Percentiles rank a stretch among this genome's conserved stretches.
These are phyloP conservation scores for Parasarocladium wereldwijsianum DNA, from an alignment of 2,329 filamentous ascomycete species.

Conservation along the genomic window DNA sequence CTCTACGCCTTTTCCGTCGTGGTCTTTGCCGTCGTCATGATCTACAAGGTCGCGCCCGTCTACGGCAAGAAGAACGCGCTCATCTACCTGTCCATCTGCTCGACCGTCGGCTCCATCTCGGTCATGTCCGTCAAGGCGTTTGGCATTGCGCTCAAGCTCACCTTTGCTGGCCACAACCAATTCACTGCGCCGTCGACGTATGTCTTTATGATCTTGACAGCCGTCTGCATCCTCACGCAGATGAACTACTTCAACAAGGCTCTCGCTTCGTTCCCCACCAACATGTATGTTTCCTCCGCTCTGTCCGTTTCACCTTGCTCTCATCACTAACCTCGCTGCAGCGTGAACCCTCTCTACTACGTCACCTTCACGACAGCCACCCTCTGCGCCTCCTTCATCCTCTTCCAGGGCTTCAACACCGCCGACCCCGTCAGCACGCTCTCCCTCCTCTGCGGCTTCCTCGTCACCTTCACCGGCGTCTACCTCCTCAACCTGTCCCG, in stretches of 20 bases:
- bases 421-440: conserved; percentile 83
- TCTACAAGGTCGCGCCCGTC: conserved; percentile 79
- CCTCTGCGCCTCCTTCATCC: conserved; percentile 85
- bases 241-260: conserved; percentile 99
- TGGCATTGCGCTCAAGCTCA: conserved; percentile 92
- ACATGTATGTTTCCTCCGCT: conserved; percentile 55
- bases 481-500: conserved; percentile 95
- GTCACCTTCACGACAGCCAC: conserved; percentile 95
- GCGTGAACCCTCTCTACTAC: conserved; percentile 93
- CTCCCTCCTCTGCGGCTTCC: conserved; percentile 81
- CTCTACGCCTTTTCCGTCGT: conserved; percentile 70
- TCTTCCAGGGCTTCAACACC: conserved; percentile 93
- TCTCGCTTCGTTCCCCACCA: conserved; percentile 88
- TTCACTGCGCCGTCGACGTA: conserved; percentile 93
- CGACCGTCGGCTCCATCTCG: conserved; percentile 88
- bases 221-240: conserved; percentile 90
- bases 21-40: conserved; percentile 83
- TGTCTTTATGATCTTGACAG: conserved; percentile 86
- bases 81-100: conserved; percentile 95
- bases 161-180: conserved; percentile 84
- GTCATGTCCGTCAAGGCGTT: conserved; percentile 99
- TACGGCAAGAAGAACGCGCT: conserved; percentile 93
- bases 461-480: conserved; percentile 88
- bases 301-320: not conserved
- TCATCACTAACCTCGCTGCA: conserved; percentile 18